phyloP scores from a whole-genome alignment of 2,329 filamentous ascomycete genomes.

The Paecilomyces dactylethromorphus region DNA sequence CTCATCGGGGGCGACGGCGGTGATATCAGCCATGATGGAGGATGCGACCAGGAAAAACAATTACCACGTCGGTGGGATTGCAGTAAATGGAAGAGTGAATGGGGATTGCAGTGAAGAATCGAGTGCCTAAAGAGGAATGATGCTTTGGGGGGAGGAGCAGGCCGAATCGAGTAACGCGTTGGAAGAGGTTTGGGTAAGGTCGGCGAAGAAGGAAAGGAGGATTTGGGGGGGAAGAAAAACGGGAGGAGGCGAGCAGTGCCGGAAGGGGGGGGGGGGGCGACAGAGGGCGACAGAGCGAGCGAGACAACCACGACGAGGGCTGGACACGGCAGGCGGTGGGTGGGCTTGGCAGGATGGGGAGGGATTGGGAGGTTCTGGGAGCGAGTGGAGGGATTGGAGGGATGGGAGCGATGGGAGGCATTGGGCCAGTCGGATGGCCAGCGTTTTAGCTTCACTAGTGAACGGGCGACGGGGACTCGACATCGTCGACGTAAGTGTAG shows the following conservation, averaged over 20 bases:
- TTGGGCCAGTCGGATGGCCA: too few species aligned
- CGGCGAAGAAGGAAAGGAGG: constrained; percentile 13
- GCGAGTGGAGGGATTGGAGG: too few species aligned
- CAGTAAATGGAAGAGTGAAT: constrained; percentile 2
- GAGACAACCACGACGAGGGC: too few species aligned
- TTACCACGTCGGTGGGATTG: constrained; percentile 1
- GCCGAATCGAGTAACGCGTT: constrained; percentile 44
- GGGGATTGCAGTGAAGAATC: constrained; percentile 7
- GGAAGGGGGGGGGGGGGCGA: not conserved
- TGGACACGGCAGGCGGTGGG: constrained; percentile 3
- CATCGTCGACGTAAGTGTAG: too few species aligned
- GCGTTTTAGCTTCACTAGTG: too few species aligned
- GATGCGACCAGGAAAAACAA: constrained; percentile 5
- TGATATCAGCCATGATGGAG: constrained; percentile 66
- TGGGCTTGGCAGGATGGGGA: not conserved
- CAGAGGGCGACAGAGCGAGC: too few species aligned
- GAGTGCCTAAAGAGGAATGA: constrained; percentile 40
- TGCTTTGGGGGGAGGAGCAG: constrained; percentile 33
- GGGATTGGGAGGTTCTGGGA: too few species aligned
- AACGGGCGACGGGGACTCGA: too few species aligned
- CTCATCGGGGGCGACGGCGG: constrained; percentile 64
- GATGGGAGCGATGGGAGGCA: too few species aligned
- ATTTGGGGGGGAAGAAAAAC: constrained; percentile 15
- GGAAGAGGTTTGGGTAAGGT: constrained; percentile 36
- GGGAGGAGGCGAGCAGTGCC: constrained; percentile 15